Evolutionary conservation across 176 grass and related monocot species (phyloP).

Genomic region (Juncus effusus): DNA sequence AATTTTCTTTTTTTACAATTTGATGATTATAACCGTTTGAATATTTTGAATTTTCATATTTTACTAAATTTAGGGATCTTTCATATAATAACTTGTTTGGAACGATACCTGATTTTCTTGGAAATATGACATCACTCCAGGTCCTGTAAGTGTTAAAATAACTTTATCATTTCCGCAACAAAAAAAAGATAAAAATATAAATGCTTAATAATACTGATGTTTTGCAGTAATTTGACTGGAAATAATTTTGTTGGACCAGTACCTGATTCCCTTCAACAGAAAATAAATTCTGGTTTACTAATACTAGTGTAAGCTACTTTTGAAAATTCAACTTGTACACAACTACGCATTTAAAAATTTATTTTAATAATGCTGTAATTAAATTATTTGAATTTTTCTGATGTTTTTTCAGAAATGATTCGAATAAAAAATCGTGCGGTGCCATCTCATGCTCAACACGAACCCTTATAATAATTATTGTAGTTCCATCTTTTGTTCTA

Average conservation of each 20-base stretch:
- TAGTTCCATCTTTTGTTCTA: slow-evolving; percentile 7
- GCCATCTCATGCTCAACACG: slow-evolving; percentile 14
- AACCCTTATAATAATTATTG: slow-evolving; percentile 15
- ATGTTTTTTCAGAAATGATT: neutral
- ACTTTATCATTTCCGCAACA: no score
- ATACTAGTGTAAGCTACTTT: neutral
- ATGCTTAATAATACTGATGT: neutral
- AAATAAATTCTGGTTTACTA: neutral
- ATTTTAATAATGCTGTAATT: no score
- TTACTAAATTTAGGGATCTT: slow-evolving; percentile 10
- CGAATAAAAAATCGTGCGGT: slow-evolving; percentile 10
- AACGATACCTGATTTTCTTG: slow-evolving; percentile 25
- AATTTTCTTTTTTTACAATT: neutral
- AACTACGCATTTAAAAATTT: no score
- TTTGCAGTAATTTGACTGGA: slow-evolving; percentile 30
- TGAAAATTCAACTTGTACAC: no score
- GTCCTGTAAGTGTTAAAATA: slow-evolving; percentile 6
- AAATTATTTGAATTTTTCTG: no score
- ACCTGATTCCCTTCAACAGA: slow-evolving; percentile 6
- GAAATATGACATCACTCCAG: slow-evolving; percentile 31
- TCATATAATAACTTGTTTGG: slow-evolving; percentile 16
- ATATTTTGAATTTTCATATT: neutral
- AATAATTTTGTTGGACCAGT: slow-evolving; percentile 21
- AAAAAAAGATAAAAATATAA: no score
- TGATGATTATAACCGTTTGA: neutral